These are phyloP conservation scores for Fragilaria radians DNA, from an alignment of 108 stramenopile genomes.

Conservation along the genomic window DNA sequence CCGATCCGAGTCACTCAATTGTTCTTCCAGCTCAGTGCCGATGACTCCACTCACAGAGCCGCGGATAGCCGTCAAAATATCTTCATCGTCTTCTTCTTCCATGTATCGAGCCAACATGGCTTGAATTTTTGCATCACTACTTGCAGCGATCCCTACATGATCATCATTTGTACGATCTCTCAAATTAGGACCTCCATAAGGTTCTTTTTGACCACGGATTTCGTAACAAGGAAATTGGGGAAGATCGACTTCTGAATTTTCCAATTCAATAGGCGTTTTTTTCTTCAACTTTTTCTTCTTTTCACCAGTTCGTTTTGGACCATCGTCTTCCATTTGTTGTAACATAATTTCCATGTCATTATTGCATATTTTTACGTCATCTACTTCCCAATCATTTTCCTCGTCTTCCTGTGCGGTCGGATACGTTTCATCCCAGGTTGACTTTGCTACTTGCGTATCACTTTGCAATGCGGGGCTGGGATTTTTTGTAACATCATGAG, in stretches of 20 bases:
- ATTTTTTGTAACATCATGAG: conserved; percentile 7
- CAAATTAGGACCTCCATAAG: conserved; percentile 6
- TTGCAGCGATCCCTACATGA: conserved; percentile 44
- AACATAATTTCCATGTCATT: conserved; percentile 63
- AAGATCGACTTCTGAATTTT: neutral
- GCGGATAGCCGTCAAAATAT: conserved; percentile 52
- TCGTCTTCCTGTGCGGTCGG: conserved; percentile 51
- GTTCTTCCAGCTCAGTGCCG: conserved; percentile 64
- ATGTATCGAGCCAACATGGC: conserved; percentile 72
- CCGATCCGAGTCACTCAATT: conserved; percentile 56
- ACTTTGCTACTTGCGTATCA: neutral
- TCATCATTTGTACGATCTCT: conserved; percentile 46
- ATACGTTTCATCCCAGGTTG: conserved; percentile 2
- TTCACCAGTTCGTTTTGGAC: neutral
- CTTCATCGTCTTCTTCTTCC: conserved; percentile 80
- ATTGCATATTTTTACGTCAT: no score
- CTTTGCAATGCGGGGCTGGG: neutral
- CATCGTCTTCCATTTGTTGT: conserved; percentile 16
- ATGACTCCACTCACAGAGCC: conserved; percentile 18
- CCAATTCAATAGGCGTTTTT: conserved; percentile 7
- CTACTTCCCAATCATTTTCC: conserved; percentile 17
- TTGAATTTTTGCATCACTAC: conserved; percentile 59
- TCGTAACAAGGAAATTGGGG: conserved; percentile 9
- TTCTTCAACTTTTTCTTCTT: conserved; percentile 6
- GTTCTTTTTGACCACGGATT: conserved; percentile 5